These are phyloP conservation scores for Pseudogymnoascus sp. DNA, from an alignment of 2,329 filamentous ascomycete species.

Conservation along the genomic window DNA sequence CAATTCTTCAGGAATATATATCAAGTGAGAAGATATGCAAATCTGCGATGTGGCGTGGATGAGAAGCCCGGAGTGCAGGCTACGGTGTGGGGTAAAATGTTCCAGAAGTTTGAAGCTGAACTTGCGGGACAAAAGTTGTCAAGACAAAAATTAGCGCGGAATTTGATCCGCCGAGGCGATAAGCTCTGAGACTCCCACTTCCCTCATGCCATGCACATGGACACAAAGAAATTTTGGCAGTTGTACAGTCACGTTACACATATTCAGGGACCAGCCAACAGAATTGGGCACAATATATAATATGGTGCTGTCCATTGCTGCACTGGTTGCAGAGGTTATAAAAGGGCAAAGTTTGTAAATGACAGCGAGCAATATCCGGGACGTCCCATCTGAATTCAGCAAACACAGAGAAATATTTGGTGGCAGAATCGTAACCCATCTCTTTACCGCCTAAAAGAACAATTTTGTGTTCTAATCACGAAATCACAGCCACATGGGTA, in stretches of 20 bases:
- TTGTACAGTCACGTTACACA: background rate
- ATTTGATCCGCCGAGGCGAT: conserved; percentile 7
- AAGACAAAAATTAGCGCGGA: conserved; percentile 7
- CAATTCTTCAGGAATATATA: conserved; percentile 1
- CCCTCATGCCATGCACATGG: background rate
- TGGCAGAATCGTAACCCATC: background rate
- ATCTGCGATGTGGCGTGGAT: background rate
- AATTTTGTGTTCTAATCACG: background rate
- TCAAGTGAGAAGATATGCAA: background rate
- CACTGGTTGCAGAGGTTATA: background rate
- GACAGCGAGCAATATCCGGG: background rate
- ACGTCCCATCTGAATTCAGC: background rate
- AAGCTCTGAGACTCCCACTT: background rate
- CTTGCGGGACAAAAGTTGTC: conserved; percentile 9
- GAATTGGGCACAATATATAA: background rate
- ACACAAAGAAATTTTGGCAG: background rate
- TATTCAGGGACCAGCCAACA: background rate
- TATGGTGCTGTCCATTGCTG: background rate
- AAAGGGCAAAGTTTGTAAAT: background rate
- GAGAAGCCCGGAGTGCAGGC: background rate
- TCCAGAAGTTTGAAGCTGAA: conserved; percentile 8
- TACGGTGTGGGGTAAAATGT: conserved; percentile 8
- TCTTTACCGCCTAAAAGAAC: background rate
- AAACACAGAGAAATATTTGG: background rate
- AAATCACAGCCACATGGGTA: background rate